Evolutionary conservation across 2,329 filamentous ascomycete species (phyloP).

Genomic region (Cryphonectria japonica): DNA sequence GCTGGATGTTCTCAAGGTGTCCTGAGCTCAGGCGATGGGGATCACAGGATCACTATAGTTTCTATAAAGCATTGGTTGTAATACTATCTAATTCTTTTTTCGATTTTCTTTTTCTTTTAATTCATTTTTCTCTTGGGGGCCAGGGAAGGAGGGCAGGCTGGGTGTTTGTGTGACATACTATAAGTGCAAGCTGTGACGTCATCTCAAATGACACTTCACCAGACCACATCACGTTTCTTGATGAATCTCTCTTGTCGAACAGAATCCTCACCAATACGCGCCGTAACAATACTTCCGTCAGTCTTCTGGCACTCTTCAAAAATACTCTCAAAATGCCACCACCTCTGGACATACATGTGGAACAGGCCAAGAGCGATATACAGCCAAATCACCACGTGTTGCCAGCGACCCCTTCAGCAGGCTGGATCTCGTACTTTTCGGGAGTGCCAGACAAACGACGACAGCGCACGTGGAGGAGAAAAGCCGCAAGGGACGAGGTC

Average conservation of each 20-base stretch:
- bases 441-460: slow-evolving; percentile 18
- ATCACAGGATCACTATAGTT: background rate
- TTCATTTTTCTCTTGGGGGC: background rate
- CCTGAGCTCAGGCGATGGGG: background rate
- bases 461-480: background rate
- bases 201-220: background rate
- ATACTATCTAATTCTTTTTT: background rate
- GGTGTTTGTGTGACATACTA: background rate
- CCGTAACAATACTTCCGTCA: background rate
- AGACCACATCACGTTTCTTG: background rate
- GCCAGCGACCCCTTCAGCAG: background rate
- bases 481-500: background rate
- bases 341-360: background rate
- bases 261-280: background rate
- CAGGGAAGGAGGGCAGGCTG: background rate
- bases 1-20: background rate
- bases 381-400: slow-evolving; percentile 12
- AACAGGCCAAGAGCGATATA: background rate
- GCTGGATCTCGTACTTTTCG: slow-evolving; percentile 19
- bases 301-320: too few relatives aligned
- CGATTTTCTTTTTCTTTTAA: background rate
- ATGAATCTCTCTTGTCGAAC: background rate
- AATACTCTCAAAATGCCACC: background rate
- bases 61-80: background rate
- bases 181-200: slow-evolving; percentile 1